Evolutionary conservation across 768 basidiomycete species (phyloP), one percentile per base, ranked within the genome.

Genomic region (Ramaria sp.): DNA sequence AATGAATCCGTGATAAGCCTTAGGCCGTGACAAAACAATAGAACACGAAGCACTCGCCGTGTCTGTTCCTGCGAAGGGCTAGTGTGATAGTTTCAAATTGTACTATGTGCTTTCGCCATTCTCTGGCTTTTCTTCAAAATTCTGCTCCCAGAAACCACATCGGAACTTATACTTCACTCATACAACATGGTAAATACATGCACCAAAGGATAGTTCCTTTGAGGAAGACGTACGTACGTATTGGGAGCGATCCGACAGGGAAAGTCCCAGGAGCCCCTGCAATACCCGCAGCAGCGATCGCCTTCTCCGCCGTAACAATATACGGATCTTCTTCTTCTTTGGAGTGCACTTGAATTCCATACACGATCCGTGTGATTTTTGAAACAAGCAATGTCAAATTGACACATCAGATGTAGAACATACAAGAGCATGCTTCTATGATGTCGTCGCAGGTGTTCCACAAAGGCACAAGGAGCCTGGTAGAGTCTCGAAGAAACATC

Each of bases 121-220:
- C 62, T 8, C 55, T 66, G 0, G 84, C 83, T 56, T 81, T 82
- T 18, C 68, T 66, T 63, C 78, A 77, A 69, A 88, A 90, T 1
- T 74, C 75, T 4, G 79, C 74, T 12, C 85, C 84, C 20, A 87
- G 87, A 45, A 78, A 68, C 81, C 83, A 87, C 39, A 63, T 61
- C 0, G 87, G 87, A 25, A 87, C 62, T n/a, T n/a, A 59, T 77
- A 63, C 61, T 73, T 74, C 60, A 59, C 60, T 61, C 48, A 16
- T n/a, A n/a, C 22, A 10, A 50, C n/a, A 5, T 10, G 5, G 6
- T 15, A 32, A 8, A 16, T 6, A 25, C 10, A 8, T 6, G 0
- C 6, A 10, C 1, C 37, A n/a, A 25, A 20, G 30, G 1, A 48
- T 20, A 12, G 13, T 12, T 20, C 7, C 20, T n/a, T n/a, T n/a